These are phyloP conservation scores for Phialocephala sp. DNA, from an alignment of 2,329 filamentous ascomycete species.

Conservation along the genomic window DNA sequence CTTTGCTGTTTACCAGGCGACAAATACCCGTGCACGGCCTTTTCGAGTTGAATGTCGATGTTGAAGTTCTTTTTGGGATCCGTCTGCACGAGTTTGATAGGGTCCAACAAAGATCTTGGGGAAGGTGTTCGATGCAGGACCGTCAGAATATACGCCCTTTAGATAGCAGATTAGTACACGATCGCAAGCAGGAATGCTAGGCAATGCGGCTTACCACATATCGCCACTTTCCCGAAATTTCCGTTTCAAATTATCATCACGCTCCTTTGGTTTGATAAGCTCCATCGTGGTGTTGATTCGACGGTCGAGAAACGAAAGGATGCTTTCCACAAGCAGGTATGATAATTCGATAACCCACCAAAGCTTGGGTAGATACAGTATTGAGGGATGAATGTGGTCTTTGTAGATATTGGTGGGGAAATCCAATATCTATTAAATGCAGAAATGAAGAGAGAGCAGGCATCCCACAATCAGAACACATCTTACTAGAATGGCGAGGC, in stretches of 20 bases:
- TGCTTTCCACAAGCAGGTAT: neutral
- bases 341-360: neutral
- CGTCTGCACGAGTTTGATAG: conserved; percentile 11
- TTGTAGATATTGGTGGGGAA: neutral
- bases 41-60: conserved; percentile 15
- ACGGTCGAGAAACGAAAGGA: neutral
- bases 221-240: neutral
- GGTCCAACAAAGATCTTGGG: neutral
- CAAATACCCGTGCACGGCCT: conserved; percentile 11
- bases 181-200: neutral
- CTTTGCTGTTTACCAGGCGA: neutral
- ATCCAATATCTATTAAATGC: neutral
- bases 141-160: neutral
- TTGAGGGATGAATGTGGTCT: neutral
- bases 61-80: conserved; percentile 14
- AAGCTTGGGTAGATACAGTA: neutral
- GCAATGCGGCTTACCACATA: neutral
- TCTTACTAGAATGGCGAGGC: too few relatives aligned
- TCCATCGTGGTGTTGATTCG: neutral
- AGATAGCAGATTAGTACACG: neutral
- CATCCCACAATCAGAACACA: too few relatives aligned
- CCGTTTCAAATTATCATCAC: neutral
- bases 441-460: neutral
- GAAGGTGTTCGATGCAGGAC: neutral
- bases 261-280: neutral